Base-by-base conservation (phyloP, 1,139 yeast genomes). In the Yamadazyma triangularis region DNA sequence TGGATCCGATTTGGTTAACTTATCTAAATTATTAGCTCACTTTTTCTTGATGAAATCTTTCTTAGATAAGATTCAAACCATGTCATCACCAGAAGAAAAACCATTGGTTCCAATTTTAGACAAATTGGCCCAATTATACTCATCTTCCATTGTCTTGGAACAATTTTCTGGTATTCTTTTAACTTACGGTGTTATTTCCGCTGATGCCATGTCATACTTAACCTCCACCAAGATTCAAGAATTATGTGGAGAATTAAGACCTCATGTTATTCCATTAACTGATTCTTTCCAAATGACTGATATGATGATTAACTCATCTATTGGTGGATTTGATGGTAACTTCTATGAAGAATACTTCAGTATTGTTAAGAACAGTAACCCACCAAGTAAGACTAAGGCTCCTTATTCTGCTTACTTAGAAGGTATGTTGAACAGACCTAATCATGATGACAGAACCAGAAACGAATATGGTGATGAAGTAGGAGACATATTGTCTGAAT, bases 1-100 rank as follows among this genome's bases (percentile, higher is more conserved):
- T 38, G 80, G 86, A 29, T 70, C 75, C 41, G 77, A 75, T 42
- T 66, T 79, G 49, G 73, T 79, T 23, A 51, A 62, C 24, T 58
- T 82, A 28, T 77, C 88, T 24, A 78, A 77, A 54, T 58, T 86
- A 37, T 58, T 55, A 39, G 64, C 65, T 29, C 65, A 60, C 41
- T 62, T 55, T 41, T 63, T 56, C 51, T 50, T 61, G 34, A 53
- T 62, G 39, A 44, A 47, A 27, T 62, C 60, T 36, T 64, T 51
- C 44, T 38, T 53, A 29, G 51, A 45, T 31, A 56, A 63, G 42
- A 30, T 58, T 25, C 45, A 44, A 14, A 44, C 54, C 27, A 44
- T 29, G 45, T 55, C 53, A 11, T 27, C 47, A 20, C 45, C 48
- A 21, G 40, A 44, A 28, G 52, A 49, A 23, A 46, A 57, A 38